These are phyloP conservation scores for Leccinum broughii DNA, from an alignment of 768 basidiomycete genomes.

Conservation along the genomic window DNA sequence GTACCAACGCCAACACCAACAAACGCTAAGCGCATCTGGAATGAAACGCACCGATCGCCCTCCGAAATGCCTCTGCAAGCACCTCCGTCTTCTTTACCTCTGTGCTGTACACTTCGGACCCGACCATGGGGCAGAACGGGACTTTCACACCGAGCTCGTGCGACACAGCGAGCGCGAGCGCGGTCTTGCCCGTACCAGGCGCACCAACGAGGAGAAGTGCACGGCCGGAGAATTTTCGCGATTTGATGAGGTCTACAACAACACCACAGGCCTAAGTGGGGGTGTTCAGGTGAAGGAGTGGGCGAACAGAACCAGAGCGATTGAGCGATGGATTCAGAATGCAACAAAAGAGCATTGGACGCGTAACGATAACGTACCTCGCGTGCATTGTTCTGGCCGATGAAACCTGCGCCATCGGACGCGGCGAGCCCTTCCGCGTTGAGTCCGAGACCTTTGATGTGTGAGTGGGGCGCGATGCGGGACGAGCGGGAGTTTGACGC, in stretches of 20 bases:
- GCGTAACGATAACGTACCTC: constrained; percentile 56
- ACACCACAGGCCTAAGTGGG: constrained; percentile 80
- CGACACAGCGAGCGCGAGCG: constrained; percentile 90
- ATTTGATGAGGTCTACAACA: constrained; percentile 85
- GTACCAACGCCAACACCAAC: background rate
- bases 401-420: constrained; percentile 77
- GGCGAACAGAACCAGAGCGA: background rate
- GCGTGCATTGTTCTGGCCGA: constrained; percentile 87
- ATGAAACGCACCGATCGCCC: constrained; percentile 85
- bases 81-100: constrained; percentile 99
- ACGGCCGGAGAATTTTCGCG: constrained; percentile 90
- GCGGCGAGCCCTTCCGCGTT: constrained; percentile 79
- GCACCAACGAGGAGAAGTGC: constrained; percentile 92
- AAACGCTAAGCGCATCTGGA: background rate
- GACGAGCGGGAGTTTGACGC: constrained; percentile 66
- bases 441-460: constrained; percentile 95
- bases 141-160: constrained; percentile 95
- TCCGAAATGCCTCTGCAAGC: constrained; percentile 87
- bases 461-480: constrained; percentile 88
- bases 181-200: constrained; percentile 98
- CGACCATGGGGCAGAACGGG: constrained; percentile 99
- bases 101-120: constrained; percentile 92
- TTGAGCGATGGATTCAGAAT: background rate
- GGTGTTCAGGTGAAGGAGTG: background rate
- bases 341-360: background rate